Evolutionary conservation across 768 basidiomycete genomes (phyloP), one percentile per base, ranked within the genome.

Genomic region (Boletus sp.): DNA sequence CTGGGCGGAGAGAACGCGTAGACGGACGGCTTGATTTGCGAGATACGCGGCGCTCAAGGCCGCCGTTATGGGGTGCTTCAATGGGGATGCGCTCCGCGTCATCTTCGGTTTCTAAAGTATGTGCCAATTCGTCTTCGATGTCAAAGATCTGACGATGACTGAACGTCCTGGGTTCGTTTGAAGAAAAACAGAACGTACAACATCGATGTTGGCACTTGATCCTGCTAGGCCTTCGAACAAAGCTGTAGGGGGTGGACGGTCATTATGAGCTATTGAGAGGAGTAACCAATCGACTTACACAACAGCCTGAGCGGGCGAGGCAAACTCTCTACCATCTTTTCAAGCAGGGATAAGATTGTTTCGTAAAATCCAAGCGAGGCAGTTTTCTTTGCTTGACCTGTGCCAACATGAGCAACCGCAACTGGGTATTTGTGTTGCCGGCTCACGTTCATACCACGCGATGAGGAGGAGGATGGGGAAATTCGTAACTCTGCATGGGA

Each of bases 381-480:
- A 5, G 77, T 80, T 21, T 72, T 77, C 70, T 90, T 90, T 2
- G 87, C 81, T 67, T 93, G 88, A 15, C 70, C 69, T 70, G 40
- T 19, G 25, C 5, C 15, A 19, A n/a, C 2, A 41, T 68, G 25
- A 59, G 45, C 15, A 25, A 35, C 34, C 4, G 13, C 19, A 21
- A 33, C 25, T 14, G 14, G 25, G 21, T 30, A 13, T 46, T 7
- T 7, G 11, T 10, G 10, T 32, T 30, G 9, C 40, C 27, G 4
- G 58, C 69, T 58, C 44, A 70, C 94, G 81, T 71, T 96, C 94
- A 64, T 95, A 96, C 50, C 87, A 73, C 3, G 93, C 87, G 48
- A 97, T 93, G 17, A 76, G 56, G 37, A 97, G 70, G 35, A 98
- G 74, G 15, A 94, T 81, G 0, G 94, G 94, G 62, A 96, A 89